Percentiles rank a stretch among this genome's conserved stretches.
Conservation (phyloP, 1,284 basidiomycete species). For the Cryptococcus sp. region DNA sequence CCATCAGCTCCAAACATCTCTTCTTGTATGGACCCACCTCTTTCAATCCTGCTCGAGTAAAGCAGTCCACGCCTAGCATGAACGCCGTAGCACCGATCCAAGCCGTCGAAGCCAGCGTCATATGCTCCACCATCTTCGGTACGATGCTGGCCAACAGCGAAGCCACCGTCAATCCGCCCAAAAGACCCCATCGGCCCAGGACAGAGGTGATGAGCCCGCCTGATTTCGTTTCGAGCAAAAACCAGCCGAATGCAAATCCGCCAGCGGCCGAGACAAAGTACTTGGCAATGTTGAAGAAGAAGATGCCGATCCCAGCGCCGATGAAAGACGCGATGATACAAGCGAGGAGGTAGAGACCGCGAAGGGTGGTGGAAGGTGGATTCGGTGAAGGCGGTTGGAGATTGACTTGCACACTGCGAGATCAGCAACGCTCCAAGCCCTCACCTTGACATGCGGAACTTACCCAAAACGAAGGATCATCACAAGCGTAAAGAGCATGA, state of each 20-base stretch:
- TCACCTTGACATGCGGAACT: constrained; percentile 12
- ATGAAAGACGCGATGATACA: constrained; percentile 70
- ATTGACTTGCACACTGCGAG: constrained; percentile 34
- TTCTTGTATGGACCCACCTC: constrained; percentile 50
- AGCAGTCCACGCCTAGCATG: constrained; percentile 90
- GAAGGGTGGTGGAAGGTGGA: constrained; percentile 67
- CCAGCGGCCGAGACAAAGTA: constrained; percentile 84
- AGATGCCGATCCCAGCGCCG: constrained; percentile 76
- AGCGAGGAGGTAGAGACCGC: constrained; percentile 85
- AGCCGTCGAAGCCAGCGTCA: constrained; percentile 71
- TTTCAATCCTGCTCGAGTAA: constrained; percentile 80
- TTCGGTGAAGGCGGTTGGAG: constrained; percentile 59
- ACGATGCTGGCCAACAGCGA: constrained; percentile 58
- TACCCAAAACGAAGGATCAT: constrained; percentile 82
- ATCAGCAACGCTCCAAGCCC: background rate
- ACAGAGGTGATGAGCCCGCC: constrained; percentile 77
- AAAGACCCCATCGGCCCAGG: constrained; percentile 73
- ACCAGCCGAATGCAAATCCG: constrained; percentile 78
- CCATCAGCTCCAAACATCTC: background rate
- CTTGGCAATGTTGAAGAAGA: constrained; percentile 77
- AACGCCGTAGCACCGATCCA: constrained; percentile 80
- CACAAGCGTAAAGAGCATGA: constrained; percentile 76
- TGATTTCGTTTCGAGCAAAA: constrained; percentile 74
- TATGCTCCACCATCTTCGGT: constrained; percentile 66
- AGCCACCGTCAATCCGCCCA: constrained; percentile 57